Conservation (phyloP, 108 stramenopile genomes). For the Cafeteria roenbergensis region DNA sequence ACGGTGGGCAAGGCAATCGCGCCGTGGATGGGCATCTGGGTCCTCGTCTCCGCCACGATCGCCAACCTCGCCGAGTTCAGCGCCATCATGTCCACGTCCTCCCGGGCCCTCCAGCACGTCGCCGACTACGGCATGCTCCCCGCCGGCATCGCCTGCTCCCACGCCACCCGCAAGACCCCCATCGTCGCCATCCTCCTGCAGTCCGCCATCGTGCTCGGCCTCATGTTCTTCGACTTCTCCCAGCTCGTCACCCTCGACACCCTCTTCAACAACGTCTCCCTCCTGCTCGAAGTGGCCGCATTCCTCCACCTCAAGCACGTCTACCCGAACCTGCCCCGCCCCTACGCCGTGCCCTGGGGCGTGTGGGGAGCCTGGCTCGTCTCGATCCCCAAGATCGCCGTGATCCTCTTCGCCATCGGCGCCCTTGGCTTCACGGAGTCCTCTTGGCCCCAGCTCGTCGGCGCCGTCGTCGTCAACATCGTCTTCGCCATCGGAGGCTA, state of each 20-base stretch:
- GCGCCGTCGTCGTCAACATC: no score
- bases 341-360: slow-evolving; percentile 1
- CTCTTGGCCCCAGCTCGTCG: no score
- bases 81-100: slow-evolving; percentile 1
- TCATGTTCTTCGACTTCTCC: background rate
- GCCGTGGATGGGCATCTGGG: slow-evolving; percentile 7
- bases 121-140: slow-evolving; percentile 6
- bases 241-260: background rate
- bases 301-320: slow-evolving; percentile 9
- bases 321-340: background rate
- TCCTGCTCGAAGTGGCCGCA: slow-evolving; percentile 1
- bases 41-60: background rate
- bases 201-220: no score
- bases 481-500: no score
- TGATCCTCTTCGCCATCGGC: background rate
- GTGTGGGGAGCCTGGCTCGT: background rate
- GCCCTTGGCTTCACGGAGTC: no score
- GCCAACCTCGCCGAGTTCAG: background rate
- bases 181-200: background rate
- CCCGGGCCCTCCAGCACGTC: background rate
- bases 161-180: background rate
- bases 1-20: background rate
- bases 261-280: background rate
- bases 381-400: slow-evolving; percentile 1
- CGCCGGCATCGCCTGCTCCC: background rate